These are phyloP conservation scores for Carex cristatella DNA, from an alignment of 176 grass and related monocot genomes.

Conservation along the genomic window DNA sequence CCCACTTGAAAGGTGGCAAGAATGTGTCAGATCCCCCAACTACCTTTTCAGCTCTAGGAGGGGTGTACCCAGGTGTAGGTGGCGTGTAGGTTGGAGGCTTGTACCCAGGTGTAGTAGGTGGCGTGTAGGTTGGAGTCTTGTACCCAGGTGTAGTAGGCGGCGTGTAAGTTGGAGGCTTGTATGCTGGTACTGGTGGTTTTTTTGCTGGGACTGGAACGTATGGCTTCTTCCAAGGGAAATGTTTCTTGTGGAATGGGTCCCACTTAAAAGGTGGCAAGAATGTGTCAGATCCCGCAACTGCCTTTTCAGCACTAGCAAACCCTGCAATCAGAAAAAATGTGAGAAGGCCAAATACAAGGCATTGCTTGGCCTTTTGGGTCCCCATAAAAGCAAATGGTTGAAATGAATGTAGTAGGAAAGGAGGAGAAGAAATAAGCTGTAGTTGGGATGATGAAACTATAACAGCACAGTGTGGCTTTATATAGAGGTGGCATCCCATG, in stretches of 20 bases:
- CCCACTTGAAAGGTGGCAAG: constrained; percentile 4
- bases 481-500: constrained; percentile 7
- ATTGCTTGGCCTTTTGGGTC: background rate
- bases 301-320: constrained; percentile 17
- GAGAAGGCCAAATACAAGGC: constrained; percentile 11
- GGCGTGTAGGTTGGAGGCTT: background rate
- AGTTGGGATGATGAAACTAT: background rate
- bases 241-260: constrained; percentile 18
- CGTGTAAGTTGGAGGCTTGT: background rate
- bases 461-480: constrained; percentile 12
- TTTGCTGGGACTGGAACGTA: background rate
- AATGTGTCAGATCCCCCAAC: constrained; percentile 17
- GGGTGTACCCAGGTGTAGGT: background rate
- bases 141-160: background rate
- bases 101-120: background rate
- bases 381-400: background rate
- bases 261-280: constrained; percentile 14
- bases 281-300: constrained; percentile 8
- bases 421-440: background rate
- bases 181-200: background rate
- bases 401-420: background rate
- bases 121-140: background rate
- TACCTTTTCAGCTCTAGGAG: background rate
- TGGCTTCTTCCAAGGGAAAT: constrained; percentile 20
- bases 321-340: constrained; percentile 8